Conservation (phyloP, 2,329 filamentous ascomycete species). For the Exophiala viscosa region DNA sequence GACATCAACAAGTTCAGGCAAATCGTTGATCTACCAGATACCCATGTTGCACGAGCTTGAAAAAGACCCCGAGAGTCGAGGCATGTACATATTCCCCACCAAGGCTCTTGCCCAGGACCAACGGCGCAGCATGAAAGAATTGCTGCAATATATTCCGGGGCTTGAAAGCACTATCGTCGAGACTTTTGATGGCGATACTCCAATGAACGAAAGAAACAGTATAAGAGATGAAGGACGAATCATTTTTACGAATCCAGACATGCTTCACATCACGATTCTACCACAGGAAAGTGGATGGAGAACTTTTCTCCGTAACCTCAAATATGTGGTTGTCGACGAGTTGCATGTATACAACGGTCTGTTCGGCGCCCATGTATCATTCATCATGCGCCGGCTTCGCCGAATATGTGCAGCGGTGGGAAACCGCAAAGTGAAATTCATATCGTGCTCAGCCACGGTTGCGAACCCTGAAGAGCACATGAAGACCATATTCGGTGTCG, state of each 20-base stretch:
- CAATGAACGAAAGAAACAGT: constrained; percentile 69
- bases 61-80: constrained; percentile 68
- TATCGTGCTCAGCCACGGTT: constrained; percentile 94
- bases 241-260: constrained; percentile 97
- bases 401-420: constrained; percentile 87
- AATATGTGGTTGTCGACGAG: constrained; percentile 87
- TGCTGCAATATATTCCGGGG: constrained; percentile 74
- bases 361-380: constrained; percentile 88
- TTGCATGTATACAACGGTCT: constrained; percentile 95
- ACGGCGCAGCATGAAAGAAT: constrained; percentile 77
- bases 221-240: constrained; percentile 87
- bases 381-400: constrained; percentile 86
- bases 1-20: constrained; percentile 93
- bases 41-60: constrained; percentile 87
- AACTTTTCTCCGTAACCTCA: constrained; percentile 79
- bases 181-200: constrained; percentile 93
- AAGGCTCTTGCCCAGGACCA: constrained; percentile 97
- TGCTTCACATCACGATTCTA: constrained; percentile 91
- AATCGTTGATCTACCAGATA: constrained; percentile 96
- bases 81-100: constrained; percentile 97
- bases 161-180: constrained; percentile 76
- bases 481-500: constrained; percentile 85
- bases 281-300: constrained; percentile 90
- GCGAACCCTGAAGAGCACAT: constrained; percentile 91
- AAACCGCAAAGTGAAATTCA: constrained; percentile 79